A percentile compares a stretch with the other conserved stretches of the same genome.
Conservation (phyloP, 306 rosid genomes). For the Ammopiptanthus mongolicus region DNA sequence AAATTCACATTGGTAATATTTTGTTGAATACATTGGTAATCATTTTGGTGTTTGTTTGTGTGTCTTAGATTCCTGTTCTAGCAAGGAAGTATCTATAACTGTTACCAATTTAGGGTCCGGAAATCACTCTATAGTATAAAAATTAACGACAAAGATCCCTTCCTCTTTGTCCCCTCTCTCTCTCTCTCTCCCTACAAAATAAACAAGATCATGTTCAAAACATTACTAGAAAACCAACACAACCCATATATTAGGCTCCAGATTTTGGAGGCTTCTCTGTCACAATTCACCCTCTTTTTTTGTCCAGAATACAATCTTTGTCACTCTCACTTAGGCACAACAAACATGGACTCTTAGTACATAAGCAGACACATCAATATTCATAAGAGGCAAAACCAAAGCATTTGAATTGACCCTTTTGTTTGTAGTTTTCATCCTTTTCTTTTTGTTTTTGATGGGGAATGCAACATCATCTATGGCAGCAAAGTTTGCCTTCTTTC, state of each 20-base stretch:
- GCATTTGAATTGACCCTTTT: neutral
- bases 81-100: neutral
- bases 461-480: constrained; percentile 75
- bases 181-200: neutral
- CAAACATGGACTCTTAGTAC: neutral
- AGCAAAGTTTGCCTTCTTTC: constrained; percentile 61
- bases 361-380: neutral
- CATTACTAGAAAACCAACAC: constrained; percentile 25
- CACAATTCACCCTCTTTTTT: neutral
- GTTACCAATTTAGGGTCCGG: constrained; percentile 13
- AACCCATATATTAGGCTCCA: neutral
- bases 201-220: neutral
- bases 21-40: neutral
- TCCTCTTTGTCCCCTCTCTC: constrained; percentile 8
- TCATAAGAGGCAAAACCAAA: neutral
- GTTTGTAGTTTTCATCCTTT: neutral
- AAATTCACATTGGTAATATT: neutral
- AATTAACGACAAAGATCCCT: constrained; percentile 36
- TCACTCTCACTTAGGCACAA: neutral
- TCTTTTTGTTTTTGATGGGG: constrained; percentile 30
- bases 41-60: neutral
- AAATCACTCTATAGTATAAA: constrained; percentile 18
- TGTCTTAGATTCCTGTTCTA: neutral
- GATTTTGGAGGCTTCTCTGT: constrained; percentile 10
- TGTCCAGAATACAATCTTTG: neutral